Evolutionary conservation across 192 early-diverging fungal genomes (phyloP), one percentile per base, ranked within the genome.

Genomic region (Podila minutissima): DNA sequence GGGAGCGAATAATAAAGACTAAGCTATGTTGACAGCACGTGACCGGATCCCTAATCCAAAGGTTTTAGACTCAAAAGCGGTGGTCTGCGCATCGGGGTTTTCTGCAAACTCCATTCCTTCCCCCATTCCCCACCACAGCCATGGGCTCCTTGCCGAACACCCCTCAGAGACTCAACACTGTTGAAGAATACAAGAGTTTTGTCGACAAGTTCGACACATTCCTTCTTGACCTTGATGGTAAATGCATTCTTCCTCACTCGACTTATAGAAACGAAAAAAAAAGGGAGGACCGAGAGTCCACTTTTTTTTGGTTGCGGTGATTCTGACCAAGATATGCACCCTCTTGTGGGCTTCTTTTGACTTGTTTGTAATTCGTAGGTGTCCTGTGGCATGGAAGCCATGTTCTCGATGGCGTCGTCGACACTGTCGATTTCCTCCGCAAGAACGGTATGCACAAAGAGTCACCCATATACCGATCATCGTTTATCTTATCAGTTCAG

Each of bases 141-240:
- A 64, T 72, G 70, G 51, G 61, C 13, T 26, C 53, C 28, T 37
- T 62, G n/a, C 4, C 53, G 19, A 35, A 29, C 33, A 24, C 50
- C 22, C 82, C 83, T 11, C 64, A 74, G 32, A 85, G 86, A 66
- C 70, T 90, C 62, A 78, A 69, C 49, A 75, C 82, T n/a, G 33
- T 71, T 64, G 85, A 90, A 59, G 88, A 90, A 32, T 85, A 84
- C 32, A 68, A 88, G 38, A 66, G 15, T 7, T 96, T 93, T 73
- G 61, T 98, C 35, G 93, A 95, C 74, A 83, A 84, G 50, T 92
- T 89, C 67, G 97, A 99, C 79, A 99, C 94, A 19, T 98, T 97
- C 70, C 83, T 99, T 62, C 92, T 99, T 55, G 98, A 99, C 86
- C 98, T 96, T 86, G 98, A 99, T 86, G 98, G 97, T 92, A 79